These are phyloP conservation scores for Xerocomus potaroensis DNA, from an alignment of 768 basidiomycete genomes.

Conservation along the genomic window DNA sequence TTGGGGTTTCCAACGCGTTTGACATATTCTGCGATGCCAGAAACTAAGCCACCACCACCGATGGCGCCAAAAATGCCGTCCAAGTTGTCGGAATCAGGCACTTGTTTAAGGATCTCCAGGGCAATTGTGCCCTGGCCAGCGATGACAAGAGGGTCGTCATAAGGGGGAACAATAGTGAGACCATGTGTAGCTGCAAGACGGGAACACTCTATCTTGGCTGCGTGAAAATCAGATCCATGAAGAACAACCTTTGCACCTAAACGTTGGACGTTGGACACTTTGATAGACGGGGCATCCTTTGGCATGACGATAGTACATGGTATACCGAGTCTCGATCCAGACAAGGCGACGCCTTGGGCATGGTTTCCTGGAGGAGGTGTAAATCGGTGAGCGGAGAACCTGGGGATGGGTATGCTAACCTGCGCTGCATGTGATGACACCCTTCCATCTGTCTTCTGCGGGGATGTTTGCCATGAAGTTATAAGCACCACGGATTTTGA, in stretches of 20 bases:
- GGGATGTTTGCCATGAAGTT: conserved; percentile 93
- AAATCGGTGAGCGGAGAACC: background rate
- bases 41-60: conserved; percentile 89
- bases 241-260: conserved; percentile 93
- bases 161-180: conserved; percentile 91
- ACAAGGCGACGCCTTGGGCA: conserved; percentile 96
- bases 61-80: conserved; percentile 88
- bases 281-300: conserved; percentile 89
- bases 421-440: conserved; percentile 96
- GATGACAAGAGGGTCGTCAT: conserved; percentile 95
- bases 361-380: conserved; percentile 72
- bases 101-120: conserved; percentile 91
- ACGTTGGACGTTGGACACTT: conserved; percentile 91
- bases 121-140: conserved; percentile 96
- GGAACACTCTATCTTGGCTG: conserved; percentile 91
- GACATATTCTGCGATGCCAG: conserved; percentile 90
- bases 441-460: conserved; percentile 93
- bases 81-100: conserved; percentile 66
- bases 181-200: conserved; percentile 73
- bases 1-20: conserved; percentile 86
- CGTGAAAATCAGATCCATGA: conserved; percentile 91
- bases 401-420: conserved; percentile 67
- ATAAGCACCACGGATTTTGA: conserved; percentile 98
- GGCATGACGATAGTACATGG: conserved; percentile 99
- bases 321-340: conserved; percentile 80